Evolutionary conservation across 495 filamentous ascomycete genomes (phyloP), one percentile per base, ranked within the genome.

Genomic region (Usnea hakonensis): DNA sequence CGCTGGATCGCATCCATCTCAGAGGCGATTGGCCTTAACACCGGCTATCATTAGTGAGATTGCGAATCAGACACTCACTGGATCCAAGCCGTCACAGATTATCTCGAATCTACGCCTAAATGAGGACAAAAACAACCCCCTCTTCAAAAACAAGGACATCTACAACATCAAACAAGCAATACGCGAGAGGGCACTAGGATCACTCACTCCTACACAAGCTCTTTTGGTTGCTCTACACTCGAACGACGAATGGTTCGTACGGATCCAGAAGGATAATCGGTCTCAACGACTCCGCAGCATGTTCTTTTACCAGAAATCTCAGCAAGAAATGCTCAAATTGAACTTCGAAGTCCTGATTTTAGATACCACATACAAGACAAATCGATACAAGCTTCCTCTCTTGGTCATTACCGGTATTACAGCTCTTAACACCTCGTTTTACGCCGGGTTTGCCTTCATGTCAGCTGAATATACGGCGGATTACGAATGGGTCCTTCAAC

Each of bases 321-420:
- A 14, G 2, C 19, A 55, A 16, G 6, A 35, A 4, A 55, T 55
- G 2, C 53, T 55, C 3, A 8, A 36, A 8, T 5, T 55, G 52
- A 68, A 64, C 33, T 38, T 68, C 16, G 35, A 60, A 36, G 62
- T 61, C 1, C 6, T 64, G 28, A 41, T 64, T 36, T 58, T 67
- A 35, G 58, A 67, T 36, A 48, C 37, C 43, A 67, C 65, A 10
- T 67, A 67, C 63, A 64, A 65, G 38, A 67, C 58, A 3, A 67
- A 67, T 32, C 33, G 44, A 28, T 67, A 61, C 40, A 55, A 61
- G 19, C 38, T 67, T 28, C 65, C 63, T 1, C 52, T 67, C 3
- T 35, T 67, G 43, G 53, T 61, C 30, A 65, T 67, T 40, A 52
- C 57, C 5, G 57, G 57, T 7, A 17, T 57, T 5, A 61, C 48